Evolutionary conservation across 2,329 filamentous ascomycete species (phyloP).

Genomic region (Didymella pomorum): DNA sequence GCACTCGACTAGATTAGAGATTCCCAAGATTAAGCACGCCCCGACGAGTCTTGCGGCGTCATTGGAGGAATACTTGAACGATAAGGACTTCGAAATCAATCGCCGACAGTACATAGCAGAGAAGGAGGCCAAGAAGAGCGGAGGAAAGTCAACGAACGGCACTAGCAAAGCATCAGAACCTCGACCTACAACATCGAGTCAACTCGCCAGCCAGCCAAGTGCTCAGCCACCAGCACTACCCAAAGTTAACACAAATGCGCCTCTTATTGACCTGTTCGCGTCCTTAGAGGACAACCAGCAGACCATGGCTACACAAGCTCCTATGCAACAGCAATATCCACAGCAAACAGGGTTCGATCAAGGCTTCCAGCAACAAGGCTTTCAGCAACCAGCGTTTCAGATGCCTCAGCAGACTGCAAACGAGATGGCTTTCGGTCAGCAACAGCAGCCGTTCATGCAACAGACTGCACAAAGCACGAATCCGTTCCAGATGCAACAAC

Average conservation of each 20-base stretch:
- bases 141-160: constrained; percentile 52
- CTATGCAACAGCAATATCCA: constrained; percentile 45
- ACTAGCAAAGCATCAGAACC: constrained; percentile 48
- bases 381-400: constrained; percentile 37
- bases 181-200: constrained; percentile 38
- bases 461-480: constrained; percentile 72
- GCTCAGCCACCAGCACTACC: constrained; percentile 32
- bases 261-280: constrained; percentile 47
- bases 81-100: constrained; percentile 94
- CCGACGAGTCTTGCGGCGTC: constrained; percentile 89
- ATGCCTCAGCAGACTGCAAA: constrained; percentile 54
- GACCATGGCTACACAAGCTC: constrained; percentile 46
- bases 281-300: constrained; percentile 48
- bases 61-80: constrained; percentile 91
- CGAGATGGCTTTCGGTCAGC: constrained; percentile 37
- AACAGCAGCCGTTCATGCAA: constrained; percentile 64
- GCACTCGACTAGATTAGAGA: constrained; percentile 88
- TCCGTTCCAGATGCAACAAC: constrained; percentile 83
- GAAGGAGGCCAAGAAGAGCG: constrained; percentile 73
- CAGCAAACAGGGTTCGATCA: constrained; percentile 40
- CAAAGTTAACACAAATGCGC: constrained; percentile 32
- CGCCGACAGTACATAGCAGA: constrained; percentile 90
- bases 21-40: constrained; percentile 96
- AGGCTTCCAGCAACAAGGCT: constrained; percentile 28
- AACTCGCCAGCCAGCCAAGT: constrained; percentile 37